These are phyloP conservation scores for Cornus kousa DNA, from an alignment of 148 eudicot species.

Conservation along the genomic window DNA sequence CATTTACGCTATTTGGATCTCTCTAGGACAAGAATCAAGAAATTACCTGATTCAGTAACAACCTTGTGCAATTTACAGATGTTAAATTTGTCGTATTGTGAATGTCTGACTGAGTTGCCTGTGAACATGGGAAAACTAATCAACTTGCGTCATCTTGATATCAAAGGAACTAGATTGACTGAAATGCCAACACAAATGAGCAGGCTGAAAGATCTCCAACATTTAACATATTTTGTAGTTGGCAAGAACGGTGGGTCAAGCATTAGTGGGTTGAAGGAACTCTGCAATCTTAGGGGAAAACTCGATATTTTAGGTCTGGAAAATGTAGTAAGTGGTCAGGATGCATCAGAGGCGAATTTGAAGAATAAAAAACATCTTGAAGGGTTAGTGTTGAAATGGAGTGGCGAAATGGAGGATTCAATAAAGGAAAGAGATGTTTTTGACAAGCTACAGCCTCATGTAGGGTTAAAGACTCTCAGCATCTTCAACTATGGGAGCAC, in stretches of 20 bases:
- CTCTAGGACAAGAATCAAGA: not conserved
- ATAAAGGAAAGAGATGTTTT: not conserved
- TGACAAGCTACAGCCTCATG: not conserved
- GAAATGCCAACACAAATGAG: no score
- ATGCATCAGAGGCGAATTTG: not conserved
- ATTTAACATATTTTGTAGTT: no score
- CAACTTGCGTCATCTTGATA: no score
- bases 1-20: not conserved
- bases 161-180: no score
- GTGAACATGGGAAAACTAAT: no score
- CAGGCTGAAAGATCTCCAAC: no score
- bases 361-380: not conserved
- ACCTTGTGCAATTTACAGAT: slow-evolving; percentile 5
- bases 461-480: not conserved
- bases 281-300: not conserved
- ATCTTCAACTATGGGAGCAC: not conserved
- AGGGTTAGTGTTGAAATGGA: not conserved
- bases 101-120: not conserved
- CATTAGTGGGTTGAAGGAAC: not conserved
- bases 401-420: not conserved
- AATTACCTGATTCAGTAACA: slow-evolving; percentile 6
- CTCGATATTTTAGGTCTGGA: not conserved
- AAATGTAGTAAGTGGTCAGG: not conserved
- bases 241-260: not conserved
- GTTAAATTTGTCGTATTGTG: not conserved